Conservation (phyloP, 257 asterid species). For the Scutellaria galericulata region DNA sequence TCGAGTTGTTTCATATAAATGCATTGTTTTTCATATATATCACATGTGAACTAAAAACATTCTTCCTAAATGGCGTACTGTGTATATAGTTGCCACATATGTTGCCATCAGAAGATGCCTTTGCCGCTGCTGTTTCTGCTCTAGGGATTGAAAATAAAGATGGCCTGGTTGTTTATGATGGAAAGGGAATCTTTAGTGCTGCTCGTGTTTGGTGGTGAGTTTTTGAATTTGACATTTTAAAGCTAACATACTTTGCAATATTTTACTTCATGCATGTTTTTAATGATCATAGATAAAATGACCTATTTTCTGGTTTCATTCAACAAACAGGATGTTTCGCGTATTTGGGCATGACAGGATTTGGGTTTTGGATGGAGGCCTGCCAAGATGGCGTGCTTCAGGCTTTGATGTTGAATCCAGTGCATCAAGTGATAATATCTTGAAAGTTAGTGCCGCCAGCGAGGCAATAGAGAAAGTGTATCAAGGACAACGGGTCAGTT, state of each 20-base stretch:
- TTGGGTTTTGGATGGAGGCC: conserved; percentile 96
- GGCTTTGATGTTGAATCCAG: conserved; percentile 90
- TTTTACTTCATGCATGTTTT: conserved; percentile 15
- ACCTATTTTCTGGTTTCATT: conserved; percentile 31
- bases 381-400: conserved; percentile 94
- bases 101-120: conserved; percentile 97
- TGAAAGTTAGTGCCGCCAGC: conserved; percentile 98
- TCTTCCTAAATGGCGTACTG: neutral
- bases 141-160: conserved; percentile 95
- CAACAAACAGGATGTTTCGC: conserved; percentile 88
- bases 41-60: conserved; percentile 14
- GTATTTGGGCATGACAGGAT: conserved; percentile 92
- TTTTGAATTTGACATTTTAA: conserved; percentile 16
- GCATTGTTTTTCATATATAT: neutral
- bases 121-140: conserved; percentile 98
- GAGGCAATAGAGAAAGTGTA: conserved; percentile 95
- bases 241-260: conserved; percentile 1
- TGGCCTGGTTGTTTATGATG: conserved; percentile 90
- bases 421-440: conserved; percentile 90
- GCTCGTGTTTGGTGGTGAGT: conserved; percentile 99
- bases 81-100: conserved; percentile 85
- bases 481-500: conserved; percentile 64
- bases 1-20: conserved; percentile 18
- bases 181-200: conserved; percentile 97
- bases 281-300: conserved; percentile 3